These are phyloP conservation scores for Metrosideros polymorpha DNA, from an alignment of 441 rosid genomes.

Conservation along the genomic window DNA sequence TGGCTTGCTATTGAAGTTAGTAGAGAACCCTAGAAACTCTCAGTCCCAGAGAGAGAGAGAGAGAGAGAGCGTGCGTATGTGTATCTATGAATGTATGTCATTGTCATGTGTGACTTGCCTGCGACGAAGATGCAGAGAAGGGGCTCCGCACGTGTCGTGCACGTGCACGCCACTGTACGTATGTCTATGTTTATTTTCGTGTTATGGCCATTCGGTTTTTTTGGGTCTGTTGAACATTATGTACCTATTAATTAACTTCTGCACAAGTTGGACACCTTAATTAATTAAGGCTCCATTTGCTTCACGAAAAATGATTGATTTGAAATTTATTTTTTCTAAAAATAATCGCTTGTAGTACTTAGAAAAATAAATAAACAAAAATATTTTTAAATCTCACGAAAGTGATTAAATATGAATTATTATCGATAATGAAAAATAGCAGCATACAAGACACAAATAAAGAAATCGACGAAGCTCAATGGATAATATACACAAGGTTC, in stretches of 20 bases:
- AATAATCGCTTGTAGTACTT: background rate
- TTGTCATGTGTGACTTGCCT: background rate
- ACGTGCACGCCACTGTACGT: background rate
- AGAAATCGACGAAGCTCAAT: background rate
- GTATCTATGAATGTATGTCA: background rate
- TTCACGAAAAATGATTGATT: background rate
- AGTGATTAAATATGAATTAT: accelerated
- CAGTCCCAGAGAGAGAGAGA: background rate
- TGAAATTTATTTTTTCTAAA: background rate
- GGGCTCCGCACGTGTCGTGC: background rate
- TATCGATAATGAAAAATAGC: background rate
- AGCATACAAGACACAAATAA: background rate
- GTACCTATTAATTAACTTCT: too few species aligned
- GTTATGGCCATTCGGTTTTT: background rate
- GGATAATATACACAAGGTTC: too few species aligned
- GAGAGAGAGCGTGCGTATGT: background rate
- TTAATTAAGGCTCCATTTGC: background rate
- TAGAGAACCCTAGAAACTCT: slow-evolving; percentile 4
- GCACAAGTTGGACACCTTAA: too few species aligned
- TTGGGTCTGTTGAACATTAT: too few species aligned
- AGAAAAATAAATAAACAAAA: background rate
- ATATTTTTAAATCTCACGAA: background rate
- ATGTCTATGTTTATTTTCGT: too few species aligned
- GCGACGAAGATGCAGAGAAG: background rate
- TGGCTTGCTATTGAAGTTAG: background rate